Evolutionary conservation across 257 asterid species (phyloP).

Genomic region (Solanum chilense): DNA sequence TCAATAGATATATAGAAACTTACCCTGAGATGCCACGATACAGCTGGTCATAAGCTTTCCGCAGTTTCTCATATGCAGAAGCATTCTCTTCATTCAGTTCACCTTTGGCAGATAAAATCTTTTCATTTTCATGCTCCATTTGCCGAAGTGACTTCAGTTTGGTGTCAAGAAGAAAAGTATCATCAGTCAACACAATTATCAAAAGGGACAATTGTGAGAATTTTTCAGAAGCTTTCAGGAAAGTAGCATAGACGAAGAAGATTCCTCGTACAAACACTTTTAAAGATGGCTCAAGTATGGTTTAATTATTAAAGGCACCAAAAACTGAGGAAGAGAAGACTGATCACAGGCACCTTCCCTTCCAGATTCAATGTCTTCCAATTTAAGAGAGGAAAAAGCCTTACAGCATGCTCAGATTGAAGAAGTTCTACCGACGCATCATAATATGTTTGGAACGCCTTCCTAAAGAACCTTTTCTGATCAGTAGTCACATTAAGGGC

Average conservation of each 20-base stretch:
- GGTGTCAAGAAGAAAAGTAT: neutral
- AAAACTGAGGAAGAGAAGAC: neutral
- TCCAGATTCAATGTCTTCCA: neutral
- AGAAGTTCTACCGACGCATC: constrained; percentile 83
- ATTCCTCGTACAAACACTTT: neutral
- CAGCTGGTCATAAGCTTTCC: constrained; percentile 83
- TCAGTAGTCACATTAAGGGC: constrained; percentile 76
- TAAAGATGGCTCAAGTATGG: neutral
- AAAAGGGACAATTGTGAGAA: neutral
- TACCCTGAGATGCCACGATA: constrained; percentile 92
- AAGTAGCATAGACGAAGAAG: neutral
- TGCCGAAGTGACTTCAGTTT: constrained; percentile 74
- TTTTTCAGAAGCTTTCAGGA: neutral
- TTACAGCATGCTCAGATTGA: constrained; percentile 89
- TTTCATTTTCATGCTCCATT: constrained; percentile 95
- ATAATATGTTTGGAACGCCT: constrained; percentile 75
- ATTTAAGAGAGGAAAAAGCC: constrained; percentile 9
- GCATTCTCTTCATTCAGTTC: constrained; percentile 91
- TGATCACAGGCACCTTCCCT: neutral
- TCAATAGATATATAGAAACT: constrained; percentile 23
- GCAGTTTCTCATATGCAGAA: constrained; percentile 76
- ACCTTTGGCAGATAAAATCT: constrained; percentile 93
- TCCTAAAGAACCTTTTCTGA: constrained; percentile 64
- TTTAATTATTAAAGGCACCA: neutral
- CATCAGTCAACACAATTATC: constrained; percentile 9